These are phyloP conservation scores for Geranomyces variabilis DNA, from an alignment of 192 early-diverging fungal genomes.

Conservation along the genomic window DNA sequence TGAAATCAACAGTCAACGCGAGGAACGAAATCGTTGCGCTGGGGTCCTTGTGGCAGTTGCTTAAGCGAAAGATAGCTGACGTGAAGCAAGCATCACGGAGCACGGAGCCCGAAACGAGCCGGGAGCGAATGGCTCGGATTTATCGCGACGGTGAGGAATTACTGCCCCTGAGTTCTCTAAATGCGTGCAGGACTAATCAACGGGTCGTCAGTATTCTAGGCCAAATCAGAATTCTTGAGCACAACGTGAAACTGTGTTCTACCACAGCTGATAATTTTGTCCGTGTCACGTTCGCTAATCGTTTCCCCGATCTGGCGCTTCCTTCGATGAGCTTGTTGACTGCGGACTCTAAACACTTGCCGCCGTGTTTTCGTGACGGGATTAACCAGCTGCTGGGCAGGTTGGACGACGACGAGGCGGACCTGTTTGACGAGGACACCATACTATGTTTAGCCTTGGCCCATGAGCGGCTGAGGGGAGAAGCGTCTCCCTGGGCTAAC, in stretches of 20 bases:
- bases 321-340: neutral
- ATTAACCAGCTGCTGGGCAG: conserved; percentile 7
- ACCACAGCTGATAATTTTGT: neutral
- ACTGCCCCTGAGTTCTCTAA: too few species aligned
- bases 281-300: neutral
- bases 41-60: conserved; percentile 23
- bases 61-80: conserved; percentile 10
- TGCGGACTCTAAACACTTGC: neutral
- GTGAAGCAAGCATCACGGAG: neutral
- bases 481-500: conserved; percentile 9
- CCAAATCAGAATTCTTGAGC: conserved; percentile 8
- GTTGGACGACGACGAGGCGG: conserved; percentile 12
- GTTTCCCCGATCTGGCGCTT: neutral
- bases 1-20: neutral
- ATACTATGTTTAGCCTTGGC: conserved; percentile 35
- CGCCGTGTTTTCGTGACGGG: neutral
- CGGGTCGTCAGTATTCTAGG: neutral
- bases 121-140: conserved; percentile 22
- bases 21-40: conserved; percentile 30
- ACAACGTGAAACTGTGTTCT: conserved; percentile 9
- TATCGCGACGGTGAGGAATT: conserved; percentile 35
- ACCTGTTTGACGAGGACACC: conserved; percentile 41
- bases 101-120: neutral
- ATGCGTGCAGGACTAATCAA: too few species aligned
- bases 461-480: conserved; percentile 19